These are phyloP conservation scores for Lactifluus piperatus DNA, from an alignment of 768 basidiomycete species.

Conservation along the genomic window DNA sequence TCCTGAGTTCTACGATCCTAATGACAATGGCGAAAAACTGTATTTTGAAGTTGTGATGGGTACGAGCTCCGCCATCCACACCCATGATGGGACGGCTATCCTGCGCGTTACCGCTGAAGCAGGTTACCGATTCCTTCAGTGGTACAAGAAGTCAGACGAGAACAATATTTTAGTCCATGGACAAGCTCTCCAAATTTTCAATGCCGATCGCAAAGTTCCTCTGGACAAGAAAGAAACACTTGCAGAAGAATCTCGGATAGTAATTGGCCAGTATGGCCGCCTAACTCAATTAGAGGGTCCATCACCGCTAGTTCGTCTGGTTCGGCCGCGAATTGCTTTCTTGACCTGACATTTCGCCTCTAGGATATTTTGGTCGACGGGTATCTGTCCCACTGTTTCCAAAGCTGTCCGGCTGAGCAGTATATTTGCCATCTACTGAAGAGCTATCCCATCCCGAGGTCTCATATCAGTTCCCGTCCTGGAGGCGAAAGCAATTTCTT, in stretches of 20 bases:
- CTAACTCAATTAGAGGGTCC: too few species aligned
- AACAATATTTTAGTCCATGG: conserved; percentile 21
- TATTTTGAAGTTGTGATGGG: conserved; percentile 60
- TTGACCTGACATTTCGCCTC: too few species aligned
- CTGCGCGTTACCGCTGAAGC: conserved; percentile 27
- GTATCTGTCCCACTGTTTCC: too few species aligned
- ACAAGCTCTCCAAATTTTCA: conserved; percentile 19
- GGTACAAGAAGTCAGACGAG: conserved; percentile 30
- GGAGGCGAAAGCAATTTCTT: too few species aligned
- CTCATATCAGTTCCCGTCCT: too few species aligned
- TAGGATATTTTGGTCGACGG: too few species aligned
- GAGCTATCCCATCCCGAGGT: too few species aligned
- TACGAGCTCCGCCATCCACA: conserved; percentile 37
- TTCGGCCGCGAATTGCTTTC: too few species aligned
- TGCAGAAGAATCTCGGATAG: conserved; percentile 26
- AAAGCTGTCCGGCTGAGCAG: too few species aligned
- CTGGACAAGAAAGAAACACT: conserved; percentile 17
- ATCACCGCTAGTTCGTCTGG: too few species aligned
- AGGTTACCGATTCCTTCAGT: conserved; percentile 40
- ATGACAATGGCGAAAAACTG: conserved; percentile 27
- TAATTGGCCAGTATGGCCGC: too few species aligned
- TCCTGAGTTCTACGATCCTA: conserved; percentile 37
- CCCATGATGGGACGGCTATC: conserved; percentile 46
- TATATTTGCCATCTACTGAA: too few species aligned
- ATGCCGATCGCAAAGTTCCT: conserved; percentile 1